These are phyloP conservation scores for Lanmaoa rubissima DNA, from an alignment of 768 basidiomycete genomes.

Conservation along the genomic window DNA sequence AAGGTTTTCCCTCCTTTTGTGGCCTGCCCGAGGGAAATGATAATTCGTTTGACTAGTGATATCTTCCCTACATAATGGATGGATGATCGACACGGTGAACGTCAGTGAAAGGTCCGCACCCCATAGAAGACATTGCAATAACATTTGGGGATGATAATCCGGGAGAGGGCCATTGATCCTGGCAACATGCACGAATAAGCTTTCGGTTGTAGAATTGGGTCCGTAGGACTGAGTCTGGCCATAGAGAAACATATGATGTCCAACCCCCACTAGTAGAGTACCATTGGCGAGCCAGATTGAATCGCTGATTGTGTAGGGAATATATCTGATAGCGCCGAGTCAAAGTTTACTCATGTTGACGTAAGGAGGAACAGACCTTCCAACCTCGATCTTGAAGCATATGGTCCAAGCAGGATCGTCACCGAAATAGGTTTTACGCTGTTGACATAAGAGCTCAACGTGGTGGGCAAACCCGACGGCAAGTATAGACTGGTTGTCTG, in stretches of 20 bases:
- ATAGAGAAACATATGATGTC: slow-evolving; percentile 81
- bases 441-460: slow-evolving; percentile 86
- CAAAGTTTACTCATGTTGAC: neutral
- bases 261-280: slow-evolving; percentile 75
- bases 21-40: slow-evolving; percentile 58
- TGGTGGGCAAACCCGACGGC: slow-evolving; percentile 83
- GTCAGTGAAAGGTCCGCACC: slow-evolving; percentile 45
- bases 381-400: slow-evolving; percentile 67
- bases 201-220: slow-evolving; percentile 34
- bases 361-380: slow-evolving; percentile 46
- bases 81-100: neutral
- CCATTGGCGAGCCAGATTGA: slow-evolving; percentile 91
- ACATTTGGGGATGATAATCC: slow-evolving; percentile 92
- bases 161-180: slow-evolving; percentile 81
- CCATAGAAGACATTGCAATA: slow-evolving; percentile 91
- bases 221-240: slow-evolving; percentile 42
- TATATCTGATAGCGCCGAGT: slow-evolving; percentile 47
- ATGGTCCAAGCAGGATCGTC: slow-evolving; percentile 76
- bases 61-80: slow-evolving; percentile 60
- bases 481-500: slow-evolving; percentile 85
- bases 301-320: slow-evolving; percentile 78
- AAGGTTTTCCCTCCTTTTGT: slow-evolving; percentile 12
- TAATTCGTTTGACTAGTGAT: slow-evolving; percentile 80
- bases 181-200: slow-evolving; percentile 81
- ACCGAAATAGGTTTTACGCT: slow-evolving; percentile 89